Evolutionary conservation across 2,329 filamentous ascomycete species (phyloP), one percentile per base, ranked within the genome.

Genomic region (Aspergillus vadensis): DNA sequence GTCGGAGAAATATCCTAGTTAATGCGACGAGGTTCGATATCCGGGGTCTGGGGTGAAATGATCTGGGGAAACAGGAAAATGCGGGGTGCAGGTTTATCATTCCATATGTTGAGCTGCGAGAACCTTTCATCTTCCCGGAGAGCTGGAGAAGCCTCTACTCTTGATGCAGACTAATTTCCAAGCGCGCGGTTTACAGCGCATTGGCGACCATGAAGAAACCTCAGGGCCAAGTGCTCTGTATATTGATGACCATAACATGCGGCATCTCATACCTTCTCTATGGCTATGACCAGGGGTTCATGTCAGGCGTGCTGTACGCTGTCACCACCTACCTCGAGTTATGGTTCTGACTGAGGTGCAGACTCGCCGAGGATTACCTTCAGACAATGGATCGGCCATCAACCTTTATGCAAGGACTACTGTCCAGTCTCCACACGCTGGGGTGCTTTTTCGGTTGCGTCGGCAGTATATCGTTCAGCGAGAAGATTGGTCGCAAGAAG

Each of bases 261-360:
- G 41, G 41, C 5, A 23, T 44, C 19, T 44, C 41, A 15, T 44
- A 44, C 23, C 17, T 56, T 1, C 39, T 56, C 12, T 56, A 47
- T 19, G 53, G 53, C 17, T 56, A 56, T 32, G 53, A 56, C n/a
- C 53, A 56, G n/a, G 53, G 53, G 10, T 48, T 58, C 47, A 44
- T 44, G 41, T 44, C 41, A 12, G 41, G 41, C 17, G 41, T 44
- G 6, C 17, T 44, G 41, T 44, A 44, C 15, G 41, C 21, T 44
- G 41, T 2, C 5, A 44, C 4, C 32, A 8, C 17, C 41, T 21
- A 44, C 6, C 19, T 21, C 8, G 12, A 6, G 14, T 38, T 36
- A 38, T 23, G 4, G 38, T 48, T 5, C 39, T 58, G 47, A 52
- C 51, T 25, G 32, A 38, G 4, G 10, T 36, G 12, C 12, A 58